Base-by-base conservation (phyloP, 2,329 filamentous ascomycete species). In the Neoarthrinium moseri region DNA sequence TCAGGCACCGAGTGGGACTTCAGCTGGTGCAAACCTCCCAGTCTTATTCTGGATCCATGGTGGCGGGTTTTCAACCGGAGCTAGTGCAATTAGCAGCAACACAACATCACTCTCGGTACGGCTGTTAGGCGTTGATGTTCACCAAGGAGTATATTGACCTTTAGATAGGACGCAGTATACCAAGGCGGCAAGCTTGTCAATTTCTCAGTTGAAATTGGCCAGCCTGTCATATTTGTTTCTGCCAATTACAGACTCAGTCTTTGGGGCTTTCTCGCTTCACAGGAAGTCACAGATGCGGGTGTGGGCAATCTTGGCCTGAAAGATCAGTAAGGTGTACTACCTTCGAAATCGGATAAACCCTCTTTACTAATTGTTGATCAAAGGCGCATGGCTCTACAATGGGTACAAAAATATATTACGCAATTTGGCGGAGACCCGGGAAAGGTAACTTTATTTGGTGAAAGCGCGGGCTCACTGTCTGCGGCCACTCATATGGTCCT, bases 171-270 rank as follows among this genome's bases (percentile, higher is more conserved):
- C n/a, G n/a, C n/a, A n/a, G n/a, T n/a, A n/a, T n/a, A n/a, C n/a
- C n/a, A n/a, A n/a, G n/a, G n/a, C n/a, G n/a, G n/a, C n/a, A n/a
- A 35, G 11, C 33, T 35, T 18, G 33, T 35, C 33, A 35, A 35
- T 35, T n/a, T 11, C 12, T 35, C 33, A 15, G 33, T 35, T 18
- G 33, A 3, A 11, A 35, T 35, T 18, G 33, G 33, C 6, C 15
- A 35, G 10, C 33, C 33, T 18, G 20, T 35, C 33, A 35, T 35
- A 12, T n/a, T 18, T n/a, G 33, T 35, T 35, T 35, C 33, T 6
- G 20, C 20, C 3, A 35, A 35, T 18, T 35, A 35, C 33, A n/a
- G 33, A n/a, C n/a, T 35, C 17, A 18, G n/a, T 11, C n/a, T n/a
- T 11, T 35, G 33, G 33, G 33, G 33, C 33, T 35, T 35, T 18